Conservation (phyloP, 2,329 filamentous ascomycete genomes). For the Aureobasidium sp. region DNA sequence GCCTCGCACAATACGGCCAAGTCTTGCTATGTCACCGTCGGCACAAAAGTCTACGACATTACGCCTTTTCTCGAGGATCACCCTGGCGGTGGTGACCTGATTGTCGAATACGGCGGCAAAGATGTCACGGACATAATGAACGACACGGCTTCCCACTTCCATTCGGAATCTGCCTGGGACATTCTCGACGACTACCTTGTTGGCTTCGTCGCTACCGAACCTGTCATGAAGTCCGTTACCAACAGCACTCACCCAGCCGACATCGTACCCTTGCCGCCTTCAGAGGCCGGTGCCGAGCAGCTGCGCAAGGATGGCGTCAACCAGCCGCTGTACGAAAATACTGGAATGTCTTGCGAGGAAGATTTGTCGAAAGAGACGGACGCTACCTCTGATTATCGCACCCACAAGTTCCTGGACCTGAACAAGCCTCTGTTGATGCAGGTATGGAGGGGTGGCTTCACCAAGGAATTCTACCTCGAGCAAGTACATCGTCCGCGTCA, state of each 20-base stretch:
- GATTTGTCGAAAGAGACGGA: constrained; percentile 86
- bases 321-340: constrained; percentile 47
- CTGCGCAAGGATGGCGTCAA: constrained; percentile 36
- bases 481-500: constrained; percentile 93
- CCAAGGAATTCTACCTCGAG: constrained; percentile 91
- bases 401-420: constrained; percentile 88
- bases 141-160: constrained; percentile 72
- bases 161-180: constrained; percentile 92
- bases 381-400: constrained; percentile 63
- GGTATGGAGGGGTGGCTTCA: constrained; percentile 79
- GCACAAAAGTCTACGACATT: constrained; percentile 86
- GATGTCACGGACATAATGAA: constrained; percentile 76
- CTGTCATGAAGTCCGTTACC: constrained; percentile 42
- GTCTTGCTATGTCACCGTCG: constrained; percentile 89
- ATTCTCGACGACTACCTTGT: constrained; percentile 80
- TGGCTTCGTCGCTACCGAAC: constrained; percentile 63
- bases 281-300: constrained; percentile 39
- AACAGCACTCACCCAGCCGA: constrained; percentile 40
- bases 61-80: constrained; percentile 86
- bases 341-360: constrained; percentile 82
- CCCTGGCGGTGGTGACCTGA: constrained; percentile 79
- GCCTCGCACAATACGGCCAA: constrained; percentile 67
- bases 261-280: constrained; percentile 46
- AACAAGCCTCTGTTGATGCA: constrained; percentile 76
- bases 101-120: constrained; percentile 82